Conservation (phyloP, 345 rosid species). For the Barbarea vulgaris region DNA sequence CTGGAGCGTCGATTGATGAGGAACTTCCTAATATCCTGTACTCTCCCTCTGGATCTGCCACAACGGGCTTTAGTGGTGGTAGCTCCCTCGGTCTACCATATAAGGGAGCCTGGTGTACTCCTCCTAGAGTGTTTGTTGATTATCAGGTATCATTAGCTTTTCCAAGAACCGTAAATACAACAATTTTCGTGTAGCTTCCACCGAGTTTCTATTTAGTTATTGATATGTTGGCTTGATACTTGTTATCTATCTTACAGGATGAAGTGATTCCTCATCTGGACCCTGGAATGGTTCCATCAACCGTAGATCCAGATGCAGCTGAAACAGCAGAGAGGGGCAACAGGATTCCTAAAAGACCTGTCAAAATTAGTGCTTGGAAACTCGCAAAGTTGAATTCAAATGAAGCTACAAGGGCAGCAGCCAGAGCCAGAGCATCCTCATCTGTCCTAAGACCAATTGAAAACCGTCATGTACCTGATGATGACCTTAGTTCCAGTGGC, state of each 20-base stretch:
- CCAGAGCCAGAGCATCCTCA: conserved; percentile 96
- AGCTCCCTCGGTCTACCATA: conserved; percentile 88
- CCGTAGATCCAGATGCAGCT: conserved; percentile 90
- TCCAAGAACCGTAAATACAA: neutral
- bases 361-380: conserved; percentile 85
- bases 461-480: conserved; percentile 54
- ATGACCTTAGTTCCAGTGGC: conserved; percentile 81
- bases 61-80: conserved; percentile 92
- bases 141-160: conserved; percentile 71
- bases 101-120: conserved; percentile 97
- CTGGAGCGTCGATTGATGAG: conserved; percentile 76
- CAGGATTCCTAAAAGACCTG: conserved; percentile 69
- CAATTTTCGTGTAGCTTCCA: neutral
- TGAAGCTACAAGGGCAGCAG: conserved; percentile 90
- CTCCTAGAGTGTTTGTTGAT: conserved; percentile 95
- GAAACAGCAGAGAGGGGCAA: conserved; percentile 67
- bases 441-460: conserved; percentile 84
- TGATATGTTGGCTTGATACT: neutral
- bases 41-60: conserved; percentile 95
- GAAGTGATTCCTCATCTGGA: conserved; percentile 97
- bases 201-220: neutral
- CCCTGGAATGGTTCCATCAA: conserved; percentile 95
- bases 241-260: conserved; percentile 52
- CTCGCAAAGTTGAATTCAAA: conserved; percentile 84
- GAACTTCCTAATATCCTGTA: conserved; percentile 69